These are phyloP conservation scores for Euphorbia neoarborescens DNA, from an alignment of 441 rosid species.

Conservation along the genomic window DNA sequence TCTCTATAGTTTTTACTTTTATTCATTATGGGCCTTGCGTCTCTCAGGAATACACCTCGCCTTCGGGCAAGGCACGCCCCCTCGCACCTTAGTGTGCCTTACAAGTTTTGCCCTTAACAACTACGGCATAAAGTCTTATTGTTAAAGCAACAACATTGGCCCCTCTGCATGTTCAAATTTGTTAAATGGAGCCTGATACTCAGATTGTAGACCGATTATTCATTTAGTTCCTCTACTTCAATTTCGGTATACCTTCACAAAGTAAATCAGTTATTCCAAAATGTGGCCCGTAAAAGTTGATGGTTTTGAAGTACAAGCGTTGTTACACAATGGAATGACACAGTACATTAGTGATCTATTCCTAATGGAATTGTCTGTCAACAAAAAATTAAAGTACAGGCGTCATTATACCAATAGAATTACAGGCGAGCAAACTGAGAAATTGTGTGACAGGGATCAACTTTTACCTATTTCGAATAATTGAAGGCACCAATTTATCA, in stretches of 20 bases:
- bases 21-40: too few relatives aligned
- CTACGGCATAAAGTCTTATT: too few relatives aligned
- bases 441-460: not conserved
- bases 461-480: not conserved
- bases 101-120: too few relatives aligned
- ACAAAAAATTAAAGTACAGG: too few relatives aligned
- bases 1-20: too few relatives aligned
- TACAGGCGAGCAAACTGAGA: not conserved
- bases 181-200: not conserved
- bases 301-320: not conserved
- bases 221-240: not conserved
- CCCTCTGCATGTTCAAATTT: not conserved
- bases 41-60: too few relatives aligned
- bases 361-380: too few relatives aligned
- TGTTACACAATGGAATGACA: not conserved
- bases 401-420: not conserved
- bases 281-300: not conserved
- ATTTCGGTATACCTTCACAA: not conserved
- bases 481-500: too few relatives aligned
- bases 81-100: too few relatives aligned
- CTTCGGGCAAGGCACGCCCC: too few relatives aligned
- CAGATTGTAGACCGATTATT: not conserved
- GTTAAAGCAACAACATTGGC: not conserved
- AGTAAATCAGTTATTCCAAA: not conserved
- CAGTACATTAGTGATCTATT: too few relatives aligned